phyloP scores from a whole-genome alignment of 441 rosid genomes.

The Euphorbia celastroides region DNA sequence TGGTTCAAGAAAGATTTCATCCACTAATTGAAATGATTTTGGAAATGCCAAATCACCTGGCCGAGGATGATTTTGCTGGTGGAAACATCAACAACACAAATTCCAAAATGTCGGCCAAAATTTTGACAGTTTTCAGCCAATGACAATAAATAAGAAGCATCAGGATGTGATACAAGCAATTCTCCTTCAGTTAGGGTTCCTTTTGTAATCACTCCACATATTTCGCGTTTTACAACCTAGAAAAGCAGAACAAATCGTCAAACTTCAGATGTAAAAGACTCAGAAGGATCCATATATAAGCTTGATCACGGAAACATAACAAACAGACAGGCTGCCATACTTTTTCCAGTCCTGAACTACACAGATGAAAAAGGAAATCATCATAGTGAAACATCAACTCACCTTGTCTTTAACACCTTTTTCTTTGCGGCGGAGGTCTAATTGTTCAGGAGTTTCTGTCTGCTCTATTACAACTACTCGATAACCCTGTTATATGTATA shows the following conservation, averaged over 20 bases:
- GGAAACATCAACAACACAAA: slow-evolving; percentile 87
- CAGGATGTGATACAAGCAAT: slow-evolving; percentile 76
- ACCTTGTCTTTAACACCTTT: slow-evolving; percentile 95
- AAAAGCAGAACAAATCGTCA: slow-evolving; percentile 30
- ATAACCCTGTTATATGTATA: slow-evolving; percentile 62
- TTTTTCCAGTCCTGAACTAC: neutral
- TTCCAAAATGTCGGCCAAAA: slow-evolving; percentile 55
- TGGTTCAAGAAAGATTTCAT: neutral
- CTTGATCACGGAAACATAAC: neutral
- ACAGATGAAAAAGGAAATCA: neutral
- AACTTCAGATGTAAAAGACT: slow-evolving; percentile 10
- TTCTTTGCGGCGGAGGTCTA: slow-evolving; percentile 89
- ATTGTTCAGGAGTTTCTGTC: slow-evolving; percentile 98
- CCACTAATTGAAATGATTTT: slow-evolving; percentile 11
- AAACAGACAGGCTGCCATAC: slow-evolving; percentile 3
- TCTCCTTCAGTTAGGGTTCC: slow-evolving; percentile 97
- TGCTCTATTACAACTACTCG: slow-evolving; percentile 97
- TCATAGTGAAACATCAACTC: slow-evolving; percentile 19
- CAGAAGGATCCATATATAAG: neutral
- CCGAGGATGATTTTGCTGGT: slow-evolving; percentile 83
- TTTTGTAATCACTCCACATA: slow-evolving; percentile 92
- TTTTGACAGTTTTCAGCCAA: slow-evolving; percentile 59
- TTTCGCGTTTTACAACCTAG: slow-evolving; percentile 98
- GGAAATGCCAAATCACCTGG: slow-evolving; percentile 46
- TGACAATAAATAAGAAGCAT: slow-evolving; percentile 87